These are phyloP conservation scores for Bipolaris victoriae DNA, from an alignment of 2,329 filamentous ascomycete species.

Conservation along the genomic window DNA sequence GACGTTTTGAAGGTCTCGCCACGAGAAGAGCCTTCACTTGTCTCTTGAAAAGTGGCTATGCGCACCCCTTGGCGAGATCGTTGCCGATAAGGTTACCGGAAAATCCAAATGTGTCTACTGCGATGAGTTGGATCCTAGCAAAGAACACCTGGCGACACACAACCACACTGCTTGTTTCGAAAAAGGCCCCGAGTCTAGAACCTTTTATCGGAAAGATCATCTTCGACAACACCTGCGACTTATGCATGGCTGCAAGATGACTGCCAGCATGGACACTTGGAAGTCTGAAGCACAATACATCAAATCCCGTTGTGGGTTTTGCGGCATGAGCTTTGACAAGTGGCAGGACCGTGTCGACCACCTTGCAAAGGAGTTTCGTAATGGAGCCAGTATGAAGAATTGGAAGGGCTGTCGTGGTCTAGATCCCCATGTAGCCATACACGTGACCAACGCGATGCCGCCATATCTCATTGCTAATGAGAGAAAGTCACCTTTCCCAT, in stretches of 20 bases:
- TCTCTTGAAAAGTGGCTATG: constrained; percentile 58
- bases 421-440: constrained; percentile 54
- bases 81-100: constrained; percentile 63
- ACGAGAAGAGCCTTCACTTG: constrained; percentile 49
- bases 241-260: constrained; percentile 67
- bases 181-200: constrained; percentile 66
- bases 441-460: constrained; percentile 59
- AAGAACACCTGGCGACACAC: constrained; percentile 64
- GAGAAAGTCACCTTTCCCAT: constrained; percentile 54
- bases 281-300: constrained; percentile 62
- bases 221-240: constrained; percentile 66
- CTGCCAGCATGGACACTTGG: constrained; percentile 70
- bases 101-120: constrained; percentile 66
- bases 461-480: constrained; percentile 59
- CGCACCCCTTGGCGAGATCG: constrained; percentile 63
- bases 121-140: constrained; percentile 58
- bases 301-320: constrained; percentile 63
- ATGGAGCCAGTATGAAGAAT: constrained; percentile 59
- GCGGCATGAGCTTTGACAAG: constrained; percentile 53
- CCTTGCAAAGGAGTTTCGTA: constrained; percentile 61
- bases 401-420: constrained; percentile 64
- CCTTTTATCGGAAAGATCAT: constrained; percentile 68
- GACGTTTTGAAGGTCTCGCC: constrained; percentile 46
- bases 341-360: constrained; percentile 62
- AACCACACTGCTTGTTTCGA: constrained; percentile 70